phyloP scores from a whole-genome alignment of 257 asterid genomes.

The Orobanche coerulescens region DNA sequence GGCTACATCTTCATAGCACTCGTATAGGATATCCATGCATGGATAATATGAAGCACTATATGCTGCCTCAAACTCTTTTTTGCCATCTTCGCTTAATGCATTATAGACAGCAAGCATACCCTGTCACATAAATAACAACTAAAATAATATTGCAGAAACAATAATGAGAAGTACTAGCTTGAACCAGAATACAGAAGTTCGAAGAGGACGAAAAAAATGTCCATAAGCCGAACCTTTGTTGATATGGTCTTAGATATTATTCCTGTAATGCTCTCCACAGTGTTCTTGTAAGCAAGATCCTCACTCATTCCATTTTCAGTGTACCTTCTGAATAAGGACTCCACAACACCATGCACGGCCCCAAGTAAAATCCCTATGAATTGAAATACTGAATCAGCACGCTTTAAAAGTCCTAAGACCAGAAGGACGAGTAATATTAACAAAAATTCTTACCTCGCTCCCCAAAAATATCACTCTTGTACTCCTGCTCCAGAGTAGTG shows the following conservation, averaged over 20 bases:
- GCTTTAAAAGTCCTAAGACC: not conserved
- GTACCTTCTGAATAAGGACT: conserved; percentile 82
- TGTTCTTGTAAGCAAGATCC: conserved; percentile 87
- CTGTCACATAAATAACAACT: conserved; percentile 34
- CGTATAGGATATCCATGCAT: conserved; percentile 93
- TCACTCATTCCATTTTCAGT: conserved; percentile 88
- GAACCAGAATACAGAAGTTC: not conserved
- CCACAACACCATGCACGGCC: conserved; percentile 96
- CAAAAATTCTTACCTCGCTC: conserved; percentile 60
- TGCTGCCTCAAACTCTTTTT: conserved; percentile 75
- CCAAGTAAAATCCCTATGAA: conserved; percentile 82
- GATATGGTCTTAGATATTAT: conserved; percentile 79
- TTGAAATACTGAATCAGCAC: conserved; percentile 20
- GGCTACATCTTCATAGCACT: conserved; percentile 96
- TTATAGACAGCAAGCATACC: conserved; percentile 90
- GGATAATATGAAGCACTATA: conserved; percentile 92
- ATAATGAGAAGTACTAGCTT: not conserved
- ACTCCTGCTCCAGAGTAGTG: conserved; percentile 84
- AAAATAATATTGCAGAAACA: not conserved
- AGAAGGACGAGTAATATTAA: not conserved
- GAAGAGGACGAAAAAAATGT: not conserved
- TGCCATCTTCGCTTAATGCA: conserved; percentile 65
- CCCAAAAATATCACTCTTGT: conserved; percentile 92
- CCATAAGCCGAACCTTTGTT: conserved; percentile 47
- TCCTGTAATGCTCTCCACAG: conserved; percentile 91